phyloP scores from a whole-genome alignment of 306 rosid genomes.

The Vigna unguiculata region DNA sequence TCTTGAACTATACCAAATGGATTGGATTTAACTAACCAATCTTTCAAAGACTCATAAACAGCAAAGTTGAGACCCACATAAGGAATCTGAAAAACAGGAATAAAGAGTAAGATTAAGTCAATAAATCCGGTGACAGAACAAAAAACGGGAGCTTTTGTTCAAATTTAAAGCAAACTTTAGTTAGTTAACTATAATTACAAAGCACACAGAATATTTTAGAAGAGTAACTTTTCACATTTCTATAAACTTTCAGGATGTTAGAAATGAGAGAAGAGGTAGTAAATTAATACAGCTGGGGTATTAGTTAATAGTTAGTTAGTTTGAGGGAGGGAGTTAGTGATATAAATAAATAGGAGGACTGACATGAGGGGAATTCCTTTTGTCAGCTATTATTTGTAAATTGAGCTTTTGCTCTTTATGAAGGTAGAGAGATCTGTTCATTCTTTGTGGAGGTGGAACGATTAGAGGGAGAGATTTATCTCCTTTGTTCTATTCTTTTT shows the following conservation, averaged over 20 bases:
- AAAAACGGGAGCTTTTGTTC: background rate
- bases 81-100: conserved; percentile 68
- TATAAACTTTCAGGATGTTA: background rate
- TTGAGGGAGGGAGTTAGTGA: background rate
- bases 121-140: background rate
- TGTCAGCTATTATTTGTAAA: background rate
- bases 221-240: background rate
- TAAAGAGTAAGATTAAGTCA: conserved; percentile 31
- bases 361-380: background rate
- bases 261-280: background rate
- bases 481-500: background rate
- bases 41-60: conserved; percentile 89
- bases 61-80: conserved; percentile 95
- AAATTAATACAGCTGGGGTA: background rate
- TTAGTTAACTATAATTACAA: conserved; percentile 4
- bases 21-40: conserved; percentile 69
- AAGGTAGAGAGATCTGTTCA: background rate
- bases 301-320: background rate
- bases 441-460: background rate
- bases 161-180: conserved; percentile 10
- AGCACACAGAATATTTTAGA: conserved; percentile 26
- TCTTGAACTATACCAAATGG: conserved; percentile 76
- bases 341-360: background rate
- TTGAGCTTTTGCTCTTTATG: background rate
- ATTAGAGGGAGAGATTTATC: background rate